Base-by-base conservation (phyloP, 108 stramenopile genomes). In the Nannochloropsis salina region DNA sequence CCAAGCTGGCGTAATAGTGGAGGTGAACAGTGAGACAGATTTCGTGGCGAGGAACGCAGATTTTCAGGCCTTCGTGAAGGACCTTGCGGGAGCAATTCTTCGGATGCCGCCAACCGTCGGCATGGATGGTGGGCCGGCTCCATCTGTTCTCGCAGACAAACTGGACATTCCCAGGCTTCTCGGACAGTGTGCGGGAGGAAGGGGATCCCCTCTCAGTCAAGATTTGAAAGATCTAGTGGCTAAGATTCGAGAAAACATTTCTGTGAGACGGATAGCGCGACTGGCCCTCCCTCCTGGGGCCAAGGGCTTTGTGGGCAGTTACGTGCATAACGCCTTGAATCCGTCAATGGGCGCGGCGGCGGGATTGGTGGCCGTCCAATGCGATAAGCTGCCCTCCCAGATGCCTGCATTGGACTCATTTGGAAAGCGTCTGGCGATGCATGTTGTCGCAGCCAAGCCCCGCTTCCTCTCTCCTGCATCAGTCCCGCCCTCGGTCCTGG, bases 381-480 rank as follows among this genome's bases (percentile, higher is more conserved):
- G 80, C 31, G 42, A 41, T 41, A 18, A 43, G 42, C 40, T 44
- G 22, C 61, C 79, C 18, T 11, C 51, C 9, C 20, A 41, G 12
- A 21, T 18, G 79, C 80, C 51, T 20, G 83, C 5, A 21, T 42
- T 89, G 12, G 86, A 61, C 41, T 83, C 47, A 6, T 43, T 80
- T 31, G 91, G 84, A 22, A 95, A 94, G 85, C 94, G 92, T 80
- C 88, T 97, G 42, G 97, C 97, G 18, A 98, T 98, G 97, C 97
- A 98, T 85, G 92, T 96, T 83, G 97, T 96, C 9, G 96, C 97
- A 4, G 95, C 95, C 43, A 91, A 91, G 45, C 97, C 97, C 42
- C 18, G 41, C 3, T 96, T 94, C 86, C 85, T 96, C 42, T 86
- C 91, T 86, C 81, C 90, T 18, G 92, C 90, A 1, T 83, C 85